phyloP scores from a whole-genome alignment of 805 yeast genomes.

The Metschnikowia borealis region DNA sequence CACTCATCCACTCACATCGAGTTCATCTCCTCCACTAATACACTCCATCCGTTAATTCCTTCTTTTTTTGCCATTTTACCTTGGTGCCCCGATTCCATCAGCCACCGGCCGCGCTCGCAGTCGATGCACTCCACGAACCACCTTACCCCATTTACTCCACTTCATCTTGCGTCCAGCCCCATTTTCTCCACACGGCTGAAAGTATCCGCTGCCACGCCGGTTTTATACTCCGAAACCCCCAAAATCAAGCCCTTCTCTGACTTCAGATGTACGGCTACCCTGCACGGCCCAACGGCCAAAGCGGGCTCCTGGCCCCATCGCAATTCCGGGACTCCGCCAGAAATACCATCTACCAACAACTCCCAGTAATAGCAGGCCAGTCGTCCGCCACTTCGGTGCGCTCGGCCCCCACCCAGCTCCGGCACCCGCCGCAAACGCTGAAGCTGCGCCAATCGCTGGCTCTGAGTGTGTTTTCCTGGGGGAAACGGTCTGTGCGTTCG shows the following conservation, averaged over 20 bases:
- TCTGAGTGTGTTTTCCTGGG: slow-evolving; percentile 35
- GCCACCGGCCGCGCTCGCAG: neutral
- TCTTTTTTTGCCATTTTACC: no score
- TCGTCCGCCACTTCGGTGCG: slow-evolving; percentile 33
- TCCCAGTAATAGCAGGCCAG: slow-evolving; percentile 23
- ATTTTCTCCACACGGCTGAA: no score
- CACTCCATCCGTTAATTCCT: no score
- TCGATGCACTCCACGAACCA: slow-evolving; percentile 2
- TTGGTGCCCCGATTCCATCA: no score
- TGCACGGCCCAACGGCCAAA: slow-evolving; percentile 12
- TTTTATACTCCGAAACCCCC: no score
- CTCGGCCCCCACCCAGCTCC: slow-evolving; percentile 37
- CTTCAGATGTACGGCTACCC: slow-evolving; percentile 17
- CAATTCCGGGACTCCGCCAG: slow-evolving; percentile 42
- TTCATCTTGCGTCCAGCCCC: neutral
- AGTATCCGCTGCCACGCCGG: no score
- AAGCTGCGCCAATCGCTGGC: slow-evolving; percentile 32
- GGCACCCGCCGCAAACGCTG: slow-evolving; percentile 15
- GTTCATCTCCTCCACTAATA: no score
- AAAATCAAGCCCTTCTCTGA: neutral
- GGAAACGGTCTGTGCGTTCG: slow-evolving; percentile 37
- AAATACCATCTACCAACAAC: slow-evolving; percentile 41
- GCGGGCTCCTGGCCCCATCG: slow-evolving; percentile 28
- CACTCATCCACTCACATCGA: no score
- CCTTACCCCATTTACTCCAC: slow-evolving; percentile 1